Base-by-base conservation (phyloP, 164 flowering plant genomes). In the Magnolia officinalis region DNA sequence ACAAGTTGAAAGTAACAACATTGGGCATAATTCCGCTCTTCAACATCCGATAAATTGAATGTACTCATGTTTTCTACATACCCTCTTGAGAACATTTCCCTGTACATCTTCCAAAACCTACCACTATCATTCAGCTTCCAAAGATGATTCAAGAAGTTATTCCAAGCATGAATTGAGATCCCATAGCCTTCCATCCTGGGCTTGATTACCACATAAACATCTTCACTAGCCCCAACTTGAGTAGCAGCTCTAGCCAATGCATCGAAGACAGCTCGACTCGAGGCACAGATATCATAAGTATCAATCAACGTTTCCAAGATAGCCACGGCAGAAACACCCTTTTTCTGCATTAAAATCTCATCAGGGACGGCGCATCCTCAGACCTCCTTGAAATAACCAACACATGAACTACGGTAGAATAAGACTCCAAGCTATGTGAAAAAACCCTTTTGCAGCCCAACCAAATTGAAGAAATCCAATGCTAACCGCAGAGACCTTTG, bases 101-200 rank as follows among this genome's bases (percentile, higher is more conserved):
- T 83, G n/a, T 84, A 81, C 71, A 80, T 45, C 68, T 52, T 77
- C 88, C 87, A 85, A 75, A 87, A 87, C 52, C 75, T 75, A 61
- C 26, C 78, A 70, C 52, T 67, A 18, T 84, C 82, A 73, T 79
- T 80, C 72, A 76, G 49, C 82, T 85, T 84, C 81, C 85, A 55
- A 6, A 87, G 80, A 77, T 83, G 87, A 76, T 78, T 78, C 76
- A 85, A 72, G 63, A 78, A 85, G 71, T 85, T 85, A 77, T 85
- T 87, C 89, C 85, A 85, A 64, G 88, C 86, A 76, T 87, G 87
- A 82, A 85, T 71, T 1, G 88, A 58, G 2, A 87, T 80, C 55
- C 69, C 26, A 74, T 6, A 61, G 26, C 84, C 83, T 20, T 72
- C 65, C 74, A 49, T 20, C 77, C 70, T 72, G 31, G 78, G 70